Evolutionary conservation across 1,284 basidiomycete genomes (phyloP).

Genomic region (Farysia itapuensis): DNA sequence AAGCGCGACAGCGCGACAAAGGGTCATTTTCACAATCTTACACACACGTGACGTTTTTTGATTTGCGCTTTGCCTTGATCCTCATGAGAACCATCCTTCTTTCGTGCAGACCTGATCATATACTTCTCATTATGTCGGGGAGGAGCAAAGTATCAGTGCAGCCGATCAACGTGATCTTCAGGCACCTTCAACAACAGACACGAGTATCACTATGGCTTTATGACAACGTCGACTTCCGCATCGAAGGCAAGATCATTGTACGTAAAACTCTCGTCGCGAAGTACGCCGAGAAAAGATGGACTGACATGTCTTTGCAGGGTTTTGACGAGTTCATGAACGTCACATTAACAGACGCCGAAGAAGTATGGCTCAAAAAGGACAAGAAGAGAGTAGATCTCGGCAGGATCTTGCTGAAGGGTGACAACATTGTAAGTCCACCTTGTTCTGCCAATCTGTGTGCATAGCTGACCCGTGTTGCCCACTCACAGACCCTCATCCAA

Average conservation of each 20-base stretch:
- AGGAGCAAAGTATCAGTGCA: constrained; percentile 49
- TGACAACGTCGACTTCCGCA: constrained; percentile 93
- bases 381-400: constrained; percentile 51
- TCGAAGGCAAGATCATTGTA: constrained; percentile 87
- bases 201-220: constrained; percentile 94
- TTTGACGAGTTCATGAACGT: constrained; percentile 99
- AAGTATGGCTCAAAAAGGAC: constrained; percentile 68
- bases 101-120: too few relatives aligned
- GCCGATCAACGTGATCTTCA: constrained; percentile 87
- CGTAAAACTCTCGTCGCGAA: too few relatives aligned
- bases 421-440: constrained; percentile 54
- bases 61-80: too few relatives aligned
- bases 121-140: constrained; percentile 38
- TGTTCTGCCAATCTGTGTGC: neutral
- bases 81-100: too few relatives aligned
- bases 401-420: constrained; percentile 51
- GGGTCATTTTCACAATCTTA: too few relatives aligned
- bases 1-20: too few relatives aligned
- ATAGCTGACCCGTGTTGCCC: too few relatives aligned
- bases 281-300: too few relatives aligned
- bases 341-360: constrained; percentile 90
- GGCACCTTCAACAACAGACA: constrained; percentile 89
- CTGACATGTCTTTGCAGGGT: constrained; percentile 66
- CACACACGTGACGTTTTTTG: too few relatives aligned
- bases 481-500: constrained; percentile 48